Base-by-base conservation (phyloP, 169 alveolate genomes). In the Eimeria necatrix region DNA sequence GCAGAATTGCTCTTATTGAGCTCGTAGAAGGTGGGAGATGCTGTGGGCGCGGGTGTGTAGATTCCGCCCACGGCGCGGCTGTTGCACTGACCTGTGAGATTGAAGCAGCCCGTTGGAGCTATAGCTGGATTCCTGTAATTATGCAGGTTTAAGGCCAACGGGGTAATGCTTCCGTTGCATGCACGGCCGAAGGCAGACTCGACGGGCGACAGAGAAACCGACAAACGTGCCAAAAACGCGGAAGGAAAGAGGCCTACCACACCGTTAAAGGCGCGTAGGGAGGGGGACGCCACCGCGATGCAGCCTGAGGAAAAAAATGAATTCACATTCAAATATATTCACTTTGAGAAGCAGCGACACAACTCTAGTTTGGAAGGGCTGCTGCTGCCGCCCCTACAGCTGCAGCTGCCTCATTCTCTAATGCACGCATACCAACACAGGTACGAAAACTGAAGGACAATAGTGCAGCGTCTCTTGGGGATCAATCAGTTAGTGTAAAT, bases 231-330 rank as follows among this genome's bases (percentile, higher is more conserved):
- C 9, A 73, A 12, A 12, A 73, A 32, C n/a, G 78, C 85, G 24
- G 85, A 22, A 20, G 85, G 85, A 41, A 73, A 73, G 32, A 73
- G 20, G n/a, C 48, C 49, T 18, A 41, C 56, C 53, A 73, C 85
- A 24, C 85, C 85, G 22, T 22, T 6, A 73, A 73, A 32, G 10
- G 20, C 85, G n/a, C 56, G 32, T 7, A 41, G 0, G n/a, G 85
- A 73, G 22, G 85, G 56, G 26, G n/a, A 7, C 6, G 85, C 85
- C 48, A 73, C 9, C 48, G 85, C 85, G 26, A 73, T 73, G 56
- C 85, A 73, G n/a, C 51, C 59, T 73, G n/a, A 32, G 78, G 0
- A 68, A 68, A 20, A 20, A 68, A 56, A 56, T 56, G 20, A 56
- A 14, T 56, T 14, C 68, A 56, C 20, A 56, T 56, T 14, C 20